Evolutionary conservation across 306 rosid species (phyloP).

Genomic region (Pachyrhizus erosus): DNA sequence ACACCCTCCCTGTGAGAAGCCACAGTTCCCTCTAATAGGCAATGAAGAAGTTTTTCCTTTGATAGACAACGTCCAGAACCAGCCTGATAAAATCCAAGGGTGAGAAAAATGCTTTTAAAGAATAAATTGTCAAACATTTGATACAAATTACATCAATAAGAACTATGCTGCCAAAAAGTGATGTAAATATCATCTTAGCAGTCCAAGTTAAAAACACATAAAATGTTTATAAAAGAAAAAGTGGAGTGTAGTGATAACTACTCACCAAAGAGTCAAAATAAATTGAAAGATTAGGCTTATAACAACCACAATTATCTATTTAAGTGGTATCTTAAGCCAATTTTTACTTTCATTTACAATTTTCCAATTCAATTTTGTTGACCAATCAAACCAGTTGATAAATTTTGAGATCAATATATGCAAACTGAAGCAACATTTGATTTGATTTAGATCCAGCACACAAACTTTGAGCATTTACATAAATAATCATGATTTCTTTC

Average conservation of each 20-base stretch:
- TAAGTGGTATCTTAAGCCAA: not conserved
- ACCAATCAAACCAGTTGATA: slow-evolving; percentile 3
- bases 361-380: not conserved
- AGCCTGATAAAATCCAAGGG: slow-evolving; percentile 55
- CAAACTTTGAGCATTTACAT: not conserved
- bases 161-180: not conserved
- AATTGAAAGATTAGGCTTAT: slow-evolving; percentile 6
- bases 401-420: slow-evolving; percentile 23
- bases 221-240: not conserved
- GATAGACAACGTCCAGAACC: slow-evolving; percentile 66
- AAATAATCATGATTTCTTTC: not conserved
- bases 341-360: slow-evolving; percentile 15
- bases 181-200: not conserved
- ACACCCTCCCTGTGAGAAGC: slow-evolving; percentile 57
- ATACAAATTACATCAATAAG: slow-evolving; percentile 15
- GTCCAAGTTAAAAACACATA: slow-evolving; percentile 17
- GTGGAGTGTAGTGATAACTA: slow-evolving; percentile 8
- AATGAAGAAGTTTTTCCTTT: slow-evolving; percentile 60
- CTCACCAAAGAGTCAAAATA: not conserved
- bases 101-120: not conserved
- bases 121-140: slow-evolving; percentile 19
- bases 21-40: slow-evolving; percentile 78
- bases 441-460: not conserved
- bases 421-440: slow-evolving; percentile 16
- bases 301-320: not conserved